Percentiles rank a stretch among this genome's conserved stretches.
Conservation (phyloP, 2,329 filamentous ascomycete species). For the Xylariaceae sp. region DNA sequence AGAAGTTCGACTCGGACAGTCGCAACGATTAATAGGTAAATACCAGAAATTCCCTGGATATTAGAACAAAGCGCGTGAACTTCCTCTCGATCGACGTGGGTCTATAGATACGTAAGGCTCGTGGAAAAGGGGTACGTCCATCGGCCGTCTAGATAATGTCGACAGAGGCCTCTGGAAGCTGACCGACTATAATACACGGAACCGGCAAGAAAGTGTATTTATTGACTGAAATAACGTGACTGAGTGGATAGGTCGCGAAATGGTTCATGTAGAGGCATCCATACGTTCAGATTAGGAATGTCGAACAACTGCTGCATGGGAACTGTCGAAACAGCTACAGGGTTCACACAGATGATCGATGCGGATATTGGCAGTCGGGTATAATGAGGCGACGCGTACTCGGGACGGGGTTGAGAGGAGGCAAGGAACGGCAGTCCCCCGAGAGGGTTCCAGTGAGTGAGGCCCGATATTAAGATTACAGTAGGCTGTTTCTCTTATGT, state of each 20-base stretch:
- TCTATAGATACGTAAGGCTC: constrained; percentile 54
- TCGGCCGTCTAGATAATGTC: constrained; percentile 45
- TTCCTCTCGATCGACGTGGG: constrained; percentile 37
- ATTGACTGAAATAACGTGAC: constrained; percentile 27
- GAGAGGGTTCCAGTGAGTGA: not conserved
- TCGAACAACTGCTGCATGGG: constrained; percentile 27
- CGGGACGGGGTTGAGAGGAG: not conserved
- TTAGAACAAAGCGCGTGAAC: constrained; percentile 32
- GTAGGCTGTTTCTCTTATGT: not conserved
- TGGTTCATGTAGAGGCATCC: constrained; percentile 25
- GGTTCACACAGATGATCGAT: too few relatives aligned
- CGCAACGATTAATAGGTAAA: constrained; percentile 30
- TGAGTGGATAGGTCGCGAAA: constrained; percentile 22
- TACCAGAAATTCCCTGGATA: not conserved
- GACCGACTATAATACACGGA: constrained; percentile 9
- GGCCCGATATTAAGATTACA: not conserved
- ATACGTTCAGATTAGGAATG: constrained; percentile 29
- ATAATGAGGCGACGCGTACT: not conserved
- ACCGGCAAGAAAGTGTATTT: constrained; percentile 1
- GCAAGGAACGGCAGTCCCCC: not conserved
- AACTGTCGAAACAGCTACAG: constrained; percentile 1
- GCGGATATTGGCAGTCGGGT: too few relatives aligned
- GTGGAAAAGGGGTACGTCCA: constrained; percentile 60
- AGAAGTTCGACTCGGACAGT: constrained; percentile 19
- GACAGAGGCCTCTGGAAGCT: constrained; percentile 11